These are phyloP conservation scores for Aspergillus ruber DNA, from an alignment of 2,329 filamentous ascomycete species.

Conservation along the genomic window DNA sequence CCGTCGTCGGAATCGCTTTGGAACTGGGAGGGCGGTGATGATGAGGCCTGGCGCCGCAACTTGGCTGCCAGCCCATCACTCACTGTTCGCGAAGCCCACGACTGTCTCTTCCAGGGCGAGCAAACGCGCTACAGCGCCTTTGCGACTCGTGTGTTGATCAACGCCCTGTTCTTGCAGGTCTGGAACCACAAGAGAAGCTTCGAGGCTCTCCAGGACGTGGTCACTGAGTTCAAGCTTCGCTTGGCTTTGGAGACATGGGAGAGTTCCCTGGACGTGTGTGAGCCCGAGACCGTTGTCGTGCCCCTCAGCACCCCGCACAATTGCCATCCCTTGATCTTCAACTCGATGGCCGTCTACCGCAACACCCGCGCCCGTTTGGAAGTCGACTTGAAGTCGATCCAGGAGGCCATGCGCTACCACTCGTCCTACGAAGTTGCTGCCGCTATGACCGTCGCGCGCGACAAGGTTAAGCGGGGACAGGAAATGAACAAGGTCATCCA, in stretches of 20 bases:
- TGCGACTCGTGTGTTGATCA: slow-evolving; percentile 96
- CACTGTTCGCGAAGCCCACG: slow-evolving; percentile 89
- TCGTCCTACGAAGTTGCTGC: slow-evolving; percentile 95
- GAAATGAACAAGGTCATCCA: slow-evolving; percentile 99
- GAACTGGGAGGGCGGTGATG: slow-evolving; percentile 76
- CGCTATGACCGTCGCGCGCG: slow-evolving; percentile 89
- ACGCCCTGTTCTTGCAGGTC: slow-evolving; percentile 93
- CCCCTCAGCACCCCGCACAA: slow-evolving; percentile 91
- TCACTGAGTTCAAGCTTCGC: slow-evolving; percentile 95
- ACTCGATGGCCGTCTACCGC: slow-evolving; percentile 93
- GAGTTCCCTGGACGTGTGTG: slow-evolving; percentile 86
- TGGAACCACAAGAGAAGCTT: slow-evolving; percentile 99
- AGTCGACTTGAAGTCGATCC: slow-evolving; percentile 90
- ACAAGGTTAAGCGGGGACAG: slow-evolving; percentile 87
- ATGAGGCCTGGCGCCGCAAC: slow-evolving; percentile 76
- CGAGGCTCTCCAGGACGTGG: slow-evolving; percentile 93
- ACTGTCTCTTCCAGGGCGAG: slow-evolving; percentile 92
- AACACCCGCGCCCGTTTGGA: slow-evolving; percentile 88
- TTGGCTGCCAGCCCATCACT: slow-evolving; percentile 64
- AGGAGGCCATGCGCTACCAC: slow-evolving; percentile 94
- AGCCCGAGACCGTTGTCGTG: slow-evolving; percentile 81
- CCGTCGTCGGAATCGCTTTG: slow-evolving; percentile 91
- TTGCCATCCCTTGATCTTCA: slow-evolving; percentile 93
- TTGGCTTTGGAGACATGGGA: slow-evolving; percentile 98
- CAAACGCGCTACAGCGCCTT: slow-evolving; percentile 89